Evolutionary conservation across 176 grass and related monocot genomes (phyloP).

Genomic region (Juncus effusus): DNA sequence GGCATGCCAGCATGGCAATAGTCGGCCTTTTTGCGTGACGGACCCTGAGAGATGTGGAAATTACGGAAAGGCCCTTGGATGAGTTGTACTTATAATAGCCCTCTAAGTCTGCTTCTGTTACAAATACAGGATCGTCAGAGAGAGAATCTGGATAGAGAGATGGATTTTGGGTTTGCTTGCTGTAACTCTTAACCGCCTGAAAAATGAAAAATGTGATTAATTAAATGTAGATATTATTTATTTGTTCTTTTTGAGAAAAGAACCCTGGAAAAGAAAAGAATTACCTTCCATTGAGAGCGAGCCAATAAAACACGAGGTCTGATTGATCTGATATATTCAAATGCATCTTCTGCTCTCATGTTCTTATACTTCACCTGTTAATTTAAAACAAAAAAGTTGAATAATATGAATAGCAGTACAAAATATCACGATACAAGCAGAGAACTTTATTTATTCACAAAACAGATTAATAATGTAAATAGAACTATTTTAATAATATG

Average conservation of each 20-base stretch:
- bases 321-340: conserved; percentile 64
- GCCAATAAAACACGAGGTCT: conserved; percentile 72
- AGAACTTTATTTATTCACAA: background rate
- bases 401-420: background rate
- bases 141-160: conserved; percentile 22
- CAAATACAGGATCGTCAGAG: conserved; percentile 27
- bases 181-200: conserved; percentile 79
- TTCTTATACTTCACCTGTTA: conserved; percentile 81
- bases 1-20: conserved; percentile 43
- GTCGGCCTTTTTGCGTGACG: conserved; percentile 21
- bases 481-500: too few relatives aligned
- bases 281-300: conserved; percentile 66
- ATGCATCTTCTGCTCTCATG: conserved; percentile 69
- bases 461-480: background rate
- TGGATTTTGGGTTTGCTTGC: conserved; percentile 23
- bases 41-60: conserved; percentile 31
- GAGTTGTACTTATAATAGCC: conserved; percentile 29
- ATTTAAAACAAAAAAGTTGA: background rate
- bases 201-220: conserved; percentile 3
- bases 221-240: background rate
- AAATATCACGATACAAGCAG: background rate
- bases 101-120: conserved; percentile 56
- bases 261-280: conserved; percentile 15
- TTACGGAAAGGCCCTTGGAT: conserved; percentile 23
- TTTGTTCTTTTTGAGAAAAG: background rate